Percentiles rank a stretch among this genome's conserved stretches.
These are phyloP conservation scores for Corylus heterophylla DNA, from an alignment of 306 rosid species.

Conservation along the genomic window DNA sequence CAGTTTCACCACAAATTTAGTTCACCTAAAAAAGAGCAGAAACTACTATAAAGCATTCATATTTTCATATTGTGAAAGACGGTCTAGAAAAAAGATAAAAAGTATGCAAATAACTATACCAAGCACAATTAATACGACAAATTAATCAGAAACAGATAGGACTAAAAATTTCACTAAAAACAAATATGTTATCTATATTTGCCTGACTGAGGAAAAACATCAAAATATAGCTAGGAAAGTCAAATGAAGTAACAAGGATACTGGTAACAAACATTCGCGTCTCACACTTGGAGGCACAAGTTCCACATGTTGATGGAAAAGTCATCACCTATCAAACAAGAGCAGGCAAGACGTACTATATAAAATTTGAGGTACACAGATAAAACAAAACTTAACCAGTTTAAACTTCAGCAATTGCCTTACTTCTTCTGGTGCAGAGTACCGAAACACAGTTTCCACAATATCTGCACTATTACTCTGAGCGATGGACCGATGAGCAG, in stretches of 20 bases:
- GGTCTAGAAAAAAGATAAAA: not conserved
- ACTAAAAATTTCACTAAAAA: not conserved
- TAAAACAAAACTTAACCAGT: constrained; percentile 4
- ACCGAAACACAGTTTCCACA: constrained; percentile 82
- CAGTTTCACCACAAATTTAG: too few species aligned
- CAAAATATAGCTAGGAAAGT: constrained; percentile 14
- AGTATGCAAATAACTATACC: not conserved
- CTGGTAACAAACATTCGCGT: constrained; percentile 96
- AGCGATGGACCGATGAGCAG: constrained; percentile 93
- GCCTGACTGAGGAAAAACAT: not conserved
- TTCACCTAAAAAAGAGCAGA: too few species aligned
- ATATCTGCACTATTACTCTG: constrained; percentile 82
- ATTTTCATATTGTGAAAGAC: not conserved
- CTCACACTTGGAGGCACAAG: constrained; percentile 67
- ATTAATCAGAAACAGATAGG: not conserved
- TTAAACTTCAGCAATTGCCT: constrained; percentile 12
- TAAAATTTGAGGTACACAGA: not conserved
- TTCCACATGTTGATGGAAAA: constrained; percentile 93
- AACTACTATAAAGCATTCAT: too few species aligned
- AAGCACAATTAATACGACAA: constrained; percentile 13
- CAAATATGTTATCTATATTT: not conserved
- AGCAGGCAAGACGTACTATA: constrained; percentile 15
- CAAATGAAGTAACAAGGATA: constrained; percentile 51
- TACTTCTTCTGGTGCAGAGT: constrained; percentile 96
- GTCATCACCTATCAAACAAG: constrained; percentile 80